A percentile compares a stretch with the other conserved stretches of the same genome.
Evolutionary conservation across 2,329 filamentous ascomycete genomes (phyloP).

Genomic region (Xylariomycetidae sp.): DNA sequence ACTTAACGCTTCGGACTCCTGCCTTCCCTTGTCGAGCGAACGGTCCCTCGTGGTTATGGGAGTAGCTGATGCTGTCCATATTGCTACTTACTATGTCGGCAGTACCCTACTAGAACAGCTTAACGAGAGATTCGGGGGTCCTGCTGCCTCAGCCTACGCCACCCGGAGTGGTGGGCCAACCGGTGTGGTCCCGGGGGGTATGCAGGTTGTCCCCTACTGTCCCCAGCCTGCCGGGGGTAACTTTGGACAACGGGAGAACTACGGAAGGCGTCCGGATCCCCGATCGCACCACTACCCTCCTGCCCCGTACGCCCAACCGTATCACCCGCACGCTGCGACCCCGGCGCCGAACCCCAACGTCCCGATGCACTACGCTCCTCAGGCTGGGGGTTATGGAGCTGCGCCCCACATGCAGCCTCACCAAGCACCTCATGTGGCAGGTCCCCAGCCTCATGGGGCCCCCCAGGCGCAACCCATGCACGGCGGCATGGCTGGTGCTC

Average conservation of each 20-base stretch:
- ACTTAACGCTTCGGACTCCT: slow-evolving; percentile 92
- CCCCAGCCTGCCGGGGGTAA: slow-evolving; percentile 89
- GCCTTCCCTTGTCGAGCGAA: slow-evolving; percentile 89
- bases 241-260: slow-evolving; percentile 86
- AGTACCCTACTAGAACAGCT: slow-evolving; percentile 97
- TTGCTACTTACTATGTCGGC: slow-evolving; percentile 97
- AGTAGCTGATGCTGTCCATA: slow-evolving; percentile 96
- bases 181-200: slow-evolving; percentile 88
- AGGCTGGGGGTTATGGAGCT: slow-evolving; percentile 69
- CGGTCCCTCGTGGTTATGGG: slow-evolving; percentile 97
- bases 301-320: slow-evolving; percentile 69
- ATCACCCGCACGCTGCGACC: slow-evolving; percentile 56
- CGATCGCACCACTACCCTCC: slow-evolving; percentile 71
- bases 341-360: slow-evolving; percentile 56
- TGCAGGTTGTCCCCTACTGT: slow-evolving; percentile 98
- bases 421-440: slow-evolving; percentile 56
- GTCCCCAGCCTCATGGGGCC: slow-evolving; percentile 56
- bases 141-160: slow-evolving; percentile 94
- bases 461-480: slow-evolving; percentile 72
- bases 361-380: slow-evolving; percentile 76
- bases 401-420: slow-evolving; percentile 74
- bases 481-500: slow-evolving; percentile 66
- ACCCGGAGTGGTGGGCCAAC: slow-evolving; percentile 90
- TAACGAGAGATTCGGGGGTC: slow-evolving; percentile 92
- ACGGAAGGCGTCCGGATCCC: slow-evolving; percentile 65